Percentiles rank a stretch among this genome's conserved stretches.
Evolutionary conservation across 1,284 basidiomycete species (phyloP).

Genomic region (Peniophora sp.): DNA sequence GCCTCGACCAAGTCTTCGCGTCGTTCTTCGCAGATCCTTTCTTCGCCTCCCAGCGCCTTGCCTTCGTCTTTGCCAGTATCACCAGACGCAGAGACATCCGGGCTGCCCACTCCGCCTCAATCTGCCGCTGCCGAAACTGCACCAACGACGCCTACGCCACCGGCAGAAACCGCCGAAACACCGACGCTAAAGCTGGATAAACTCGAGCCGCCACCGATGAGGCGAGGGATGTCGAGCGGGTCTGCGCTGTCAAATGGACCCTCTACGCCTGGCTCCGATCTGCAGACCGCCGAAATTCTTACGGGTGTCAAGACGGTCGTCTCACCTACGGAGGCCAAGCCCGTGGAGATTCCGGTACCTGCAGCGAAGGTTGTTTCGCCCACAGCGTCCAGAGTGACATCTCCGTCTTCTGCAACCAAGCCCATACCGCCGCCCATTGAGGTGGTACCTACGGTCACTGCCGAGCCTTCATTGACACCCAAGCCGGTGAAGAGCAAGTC

Average conservation of each 20-base stretch:
- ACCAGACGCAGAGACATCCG: neutral
- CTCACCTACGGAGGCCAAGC: neutral
- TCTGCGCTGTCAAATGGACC: neutral
- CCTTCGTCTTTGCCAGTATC: neutral
- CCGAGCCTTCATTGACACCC: conserved; percentile 2
- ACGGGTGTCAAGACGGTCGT: neutral
- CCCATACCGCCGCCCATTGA: neutral
- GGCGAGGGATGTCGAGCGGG: neutral
- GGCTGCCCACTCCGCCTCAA: neutral
- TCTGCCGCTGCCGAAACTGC: neutral
- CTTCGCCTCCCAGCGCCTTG: neutral
- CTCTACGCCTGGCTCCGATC: neutral
- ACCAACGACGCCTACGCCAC: neutral
- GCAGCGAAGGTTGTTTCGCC: neutral
- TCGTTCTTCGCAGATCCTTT: conserved; percentile 1
- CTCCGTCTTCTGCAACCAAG: neutral
- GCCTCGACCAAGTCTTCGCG: neutral
- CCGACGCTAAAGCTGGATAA: neutral
- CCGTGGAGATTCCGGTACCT: neutral
- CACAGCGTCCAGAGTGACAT: neutral
- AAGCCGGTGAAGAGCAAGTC: conserved; percentile 5
- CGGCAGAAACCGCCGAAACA: neutral
- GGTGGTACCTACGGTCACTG: neutral
- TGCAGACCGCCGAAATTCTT: neutral
- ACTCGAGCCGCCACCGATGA: neutral